Evolutionary conservation across 2,329 filamentous ascomycete species (phyloP), one percentile per base, ranked within the genome.

Genomic region (Leptographium wingfieldii): DNA sequence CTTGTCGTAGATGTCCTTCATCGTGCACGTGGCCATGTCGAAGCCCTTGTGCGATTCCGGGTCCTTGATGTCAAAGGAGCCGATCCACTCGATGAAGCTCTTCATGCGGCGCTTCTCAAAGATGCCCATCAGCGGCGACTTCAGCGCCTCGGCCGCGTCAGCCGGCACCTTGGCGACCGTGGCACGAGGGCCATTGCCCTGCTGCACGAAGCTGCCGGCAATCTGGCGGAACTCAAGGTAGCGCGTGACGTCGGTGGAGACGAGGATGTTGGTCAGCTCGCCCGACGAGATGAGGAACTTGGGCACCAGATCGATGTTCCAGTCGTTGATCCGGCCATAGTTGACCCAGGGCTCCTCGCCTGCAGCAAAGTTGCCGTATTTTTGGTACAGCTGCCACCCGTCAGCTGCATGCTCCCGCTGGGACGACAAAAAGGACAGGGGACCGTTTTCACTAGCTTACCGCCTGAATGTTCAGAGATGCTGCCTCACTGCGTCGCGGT

Each of bases 1-100:
- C 74, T 97, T 96, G 77, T 97, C 92, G 71, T 95, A 99, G 46
- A 99, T 88, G n/a, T 96, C 92, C 80, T 90, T 95, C 92, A 97
- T 96, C 62, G 89, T 92, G 77, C 82, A 86, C 62, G 76, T 81
- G 69, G 80, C 79, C 64, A 99, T 79, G 74, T 94, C 85, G 66
- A 97, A 81, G 62, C 92, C 92, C 74, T 94, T 92, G 81, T 97
- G 92, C 68, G 90, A 92, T 57, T 84, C 79, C 40, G 91, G 81
- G 71, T 99, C 88, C 66, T 89, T 86, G 71, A 79, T 73, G 70
- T 96, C 86, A 73, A 95, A 96, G 65, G 83, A 83, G 65, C 91
- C 92, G 68, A 96, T 84, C 90, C 91, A 97, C 75, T 96, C 90
- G 68, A 97, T 83, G 77, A 97, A 99, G 74, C 85, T 87, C 84